Conservation (phyloP, 1,284 basidiomycete species). For the Malassezia restricta region DNA sequence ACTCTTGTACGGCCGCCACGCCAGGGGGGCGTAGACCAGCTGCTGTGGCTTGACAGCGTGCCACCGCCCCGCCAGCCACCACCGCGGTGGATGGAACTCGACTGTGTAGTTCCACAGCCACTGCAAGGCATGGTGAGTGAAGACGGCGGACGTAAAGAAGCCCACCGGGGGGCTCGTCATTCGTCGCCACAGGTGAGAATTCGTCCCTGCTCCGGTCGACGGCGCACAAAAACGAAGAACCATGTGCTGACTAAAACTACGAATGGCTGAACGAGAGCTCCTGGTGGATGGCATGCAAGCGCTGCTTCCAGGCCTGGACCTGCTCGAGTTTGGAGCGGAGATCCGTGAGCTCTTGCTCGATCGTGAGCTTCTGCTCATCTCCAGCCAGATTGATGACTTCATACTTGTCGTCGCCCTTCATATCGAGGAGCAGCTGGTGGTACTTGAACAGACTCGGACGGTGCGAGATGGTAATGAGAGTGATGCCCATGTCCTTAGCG, state of each 20-base stretch:
- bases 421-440: constrained; percentile 65
- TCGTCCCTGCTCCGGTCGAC: too few relatives aligned
- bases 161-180: neutral
- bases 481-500: constrained; percentile 80
- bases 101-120: constrained; percentile 14
- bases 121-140: constrained; percentile 8
- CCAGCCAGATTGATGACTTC: constrained; percentile 57
- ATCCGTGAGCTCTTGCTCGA: constrained; percentile 48
- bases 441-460: constrained; percentile 54
- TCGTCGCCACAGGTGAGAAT: neutral
- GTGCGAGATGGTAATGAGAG: constrained; percentile 68
- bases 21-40: neutral
- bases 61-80: neutral
- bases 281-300: constrained; percentile 46
- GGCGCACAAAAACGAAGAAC: too few relatives aligned
- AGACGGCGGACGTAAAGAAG: constrained; percentile 3
- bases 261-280: constrained; percentile 42
- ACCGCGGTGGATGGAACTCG: constrained; percentile 8
- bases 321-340: constrained; percentile 44
- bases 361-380: constrained; percentile 59
- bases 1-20: neutral
- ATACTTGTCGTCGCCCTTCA: constrained; percentile 59
- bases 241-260: too few relatives aligned
- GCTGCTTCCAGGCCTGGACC: constrained; percentile 46
- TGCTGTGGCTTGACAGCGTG: neutral